Evolutionary conservation across 1,284 basidiomycete species (phyloP), one percentile per base, ranked within the genome.

Genomic region (Ceratorhiza oryzae-sativae): DNA sequence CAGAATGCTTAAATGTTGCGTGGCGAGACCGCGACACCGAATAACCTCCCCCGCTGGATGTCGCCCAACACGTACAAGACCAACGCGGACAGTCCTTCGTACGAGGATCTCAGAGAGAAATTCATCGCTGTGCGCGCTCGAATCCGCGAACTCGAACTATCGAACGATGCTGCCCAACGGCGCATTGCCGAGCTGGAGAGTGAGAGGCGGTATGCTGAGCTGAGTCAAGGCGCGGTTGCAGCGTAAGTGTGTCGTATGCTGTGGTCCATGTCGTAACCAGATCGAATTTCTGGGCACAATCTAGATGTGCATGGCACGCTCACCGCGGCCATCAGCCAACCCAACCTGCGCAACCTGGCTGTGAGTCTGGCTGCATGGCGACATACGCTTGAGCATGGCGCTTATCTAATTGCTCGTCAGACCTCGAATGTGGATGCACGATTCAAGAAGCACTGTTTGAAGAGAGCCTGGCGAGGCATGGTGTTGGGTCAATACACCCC

Each of bases 271-370:
- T n/a, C n/a, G n/a, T n/a, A n/a, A n/a, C n/a, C n/a, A n/a, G n/a
- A n/a, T n/a, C n/a, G n/a, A n/a, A n/a, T n/a, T n/a, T n/a, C n/a
- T n/a, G n/a, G n/a, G n/a, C n/a, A n/a, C n/a, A n/a, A n/a, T n/a
- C 15, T 18, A 56, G 53, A 34, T 56, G 53, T n/a, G 53, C 53
- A 15, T 56, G 53, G 53, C 53, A 56, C 32, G 53, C 53, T 56
- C 30, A 56, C 32, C 30, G 36, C n/a, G 18, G 12, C 18, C 53
- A 56, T 56, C 53, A 30, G 13, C 53, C 30, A 56, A 36, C 53
- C 20, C 32, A 55, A 18, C 18, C 53, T 18, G 32, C 18, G 32
- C 12, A 56, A 56, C 32, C 53, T 13, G 53, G 53, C 2, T 9
- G 53, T 56, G 36, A 56, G 53, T 56, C 13, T 18, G 42, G n/a